Evolutionary conservation across 2,329 filamentous ascomycete species (phyloP).

Genomic region (Venturia effusa): DNA sequence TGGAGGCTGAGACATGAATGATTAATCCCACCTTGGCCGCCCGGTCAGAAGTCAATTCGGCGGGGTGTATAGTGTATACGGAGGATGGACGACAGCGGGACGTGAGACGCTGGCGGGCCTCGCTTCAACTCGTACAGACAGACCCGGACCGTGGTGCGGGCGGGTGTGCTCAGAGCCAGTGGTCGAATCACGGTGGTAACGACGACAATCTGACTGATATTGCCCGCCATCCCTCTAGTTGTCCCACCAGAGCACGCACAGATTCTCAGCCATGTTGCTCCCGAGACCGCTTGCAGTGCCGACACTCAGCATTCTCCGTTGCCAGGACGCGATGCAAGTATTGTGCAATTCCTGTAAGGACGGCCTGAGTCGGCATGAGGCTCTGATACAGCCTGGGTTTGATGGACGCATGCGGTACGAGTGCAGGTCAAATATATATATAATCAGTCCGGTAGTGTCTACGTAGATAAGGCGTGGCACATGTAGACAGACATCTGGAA

Average conservation of each 20-base stretch:
- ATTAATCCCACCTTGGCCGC: not conserved
- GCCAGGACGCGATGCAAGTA: not conserved
- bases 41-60: not conserved
- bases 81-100: not conserved
- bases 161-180: not conserved
- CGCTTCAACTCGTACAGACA: not conserved
- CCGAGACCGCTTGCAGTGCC: slow-evolving; percentile 1
- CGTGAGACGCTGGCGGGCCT: too few species aligned
- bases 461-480: too few species aligned
- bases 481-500: too few species aligned
- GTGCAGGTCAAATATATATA: too few species aligned
- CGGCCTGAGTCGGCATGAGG: not conserved
- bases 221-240: not conserved
- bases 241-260: not conserved
- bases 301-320: not conserved
- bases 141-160: too few species aligned
- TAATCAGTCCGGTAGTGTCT: too few species aligned
- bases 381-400: not conserved
- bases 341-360: not conserved
- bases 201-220: too few species aligned
- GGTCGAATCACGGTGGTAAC: not conserved
- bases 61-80: too few species aligned
- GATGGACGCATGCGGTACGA: not conserved
- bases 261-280: not conserved
- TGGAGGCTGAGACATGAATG: not conserved